Base-by-base conservation (phyloP, 2,329 filamentous ascomycete species). In the Orbilia quercus region DNA sequence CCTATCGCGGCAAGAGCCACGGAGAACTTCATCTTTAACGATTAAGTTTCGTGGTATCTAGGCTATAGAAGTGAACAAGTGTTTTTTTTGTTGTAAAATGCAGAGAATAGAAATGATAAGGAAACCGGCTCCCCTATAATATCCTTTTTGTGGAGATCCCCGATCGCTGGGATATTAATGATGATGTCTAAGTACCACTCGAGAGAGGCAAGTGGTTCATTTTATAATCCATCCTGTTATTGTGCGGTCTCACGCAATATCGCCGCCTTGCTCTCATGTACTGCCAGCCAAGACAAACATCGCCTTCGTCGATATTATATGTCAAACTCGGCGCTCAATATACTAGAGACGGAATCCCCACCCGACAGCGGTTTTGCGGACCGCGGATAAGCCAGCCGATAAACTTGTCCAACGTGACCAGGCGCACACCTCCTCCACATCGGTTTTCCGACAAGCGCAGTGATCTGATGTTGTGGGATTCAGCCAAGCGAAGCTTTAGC, bases 291-390 rank as follows among this genome's bases (percentile, higher is more conserved):
- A 31, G 4, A 31, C 4, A 4, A 31, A 31, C 9, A 31, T 31
- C 28, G 9, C 63, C 51, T 20, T 59, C 51, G 12, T 23, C 20
- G n/a, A 48, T 57, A 25, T 45, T 67, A 36, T 23, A 50, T 25
- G 28, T 54, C 44, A 53, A 60, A 42, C 20, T 54, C n/a, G n/a
- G n/a, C n/a, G n/a, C n/a, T n/a, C 48, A 54, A 63, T 71, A 65
- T 65, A 65, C 45, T 54, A 18, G 58, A 72, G 67, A 72, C 67
- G 67, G 67, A 72, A 65, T 31, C 59, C 34, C 62, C 53, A 65
- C 45, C 67, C 67, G 67, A 48, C 59, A 65, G 59, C 67, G 67
- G 67, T 72, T 65, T 64, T 36, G 59, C 67, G 67, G 67, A 59
- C 67, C 67, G 67, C 59, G 59, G 67, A 28, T 58, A 42, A 47